Evolutionary conservation across 371 early-diverging fungal genomes (phyloP).

Genomic region (Syncephalastrum contaminatum): DNA sequence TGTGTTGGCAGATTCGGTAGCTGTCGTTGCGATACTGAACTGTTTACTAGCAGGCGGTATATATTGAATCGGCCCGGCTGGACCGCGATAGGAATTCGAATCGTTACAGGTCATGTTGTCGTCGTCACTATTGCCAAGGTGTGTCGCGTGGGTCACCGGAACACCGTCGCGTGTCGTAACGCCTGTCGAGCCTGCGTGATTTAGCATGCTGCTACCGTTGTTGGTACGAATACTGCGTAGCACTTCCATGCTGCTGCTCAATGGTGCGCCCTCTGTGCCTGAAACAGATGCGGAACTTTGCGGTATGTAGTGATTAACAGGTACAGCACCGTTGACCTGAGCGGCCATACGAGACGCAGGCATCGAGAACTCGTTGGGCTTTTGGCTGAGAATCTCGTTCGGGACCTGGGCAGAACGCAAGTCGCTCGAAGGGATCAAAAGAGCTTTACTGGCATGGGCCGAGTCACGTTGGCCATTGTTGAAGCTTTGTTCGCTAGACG

Average conservation of each 20-base stretch:
- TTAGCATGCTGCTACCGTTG: slow-evolving; percentile 18
- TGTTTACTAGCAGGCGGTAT: slow-evolving; percentile 31
- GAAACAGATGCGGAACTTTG: slow-evolving; percentile 9
- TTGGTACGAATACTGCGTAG: slow-evolving; percentile 34
- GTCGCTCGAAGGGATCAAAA: slow-evolving; percentile 7
- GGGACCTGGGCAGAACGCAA: slow-evolving; percentile 30
- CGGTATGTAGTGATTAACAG: slow-evolving; percentile 21
- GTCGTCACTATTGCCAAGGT: slow-evolving; percentile 18
- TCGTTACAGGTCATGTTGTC: slow-evolving; percentile 16
- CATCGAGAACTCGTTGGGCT: slow-evolving; percentile 43
- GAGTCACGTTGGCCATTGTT: slow-evolving; percentile 28
- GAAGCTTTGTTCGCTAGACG: slow-evolving; percentile 5
- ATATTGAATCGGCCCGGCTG: slow-evolving; percentile 33
- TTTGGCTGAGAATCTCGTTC: slow-evolving; percentile 38
- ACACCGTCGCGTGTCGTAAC: slow-evolving; percentile 10
- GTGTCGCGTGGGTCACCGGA: slow-evolving; percentile 24
- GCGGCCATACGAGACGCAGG: slow-evolving; percentile 23
- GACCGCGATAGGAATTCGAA: slow-evolving; percentile 25
- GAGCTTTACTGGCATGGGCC: slow-evolving; percentile 25
- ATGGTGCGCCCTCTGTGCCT: slow-evolving; percentile 19
- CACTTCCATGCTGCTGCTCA: slow-evolving; percentile 42
- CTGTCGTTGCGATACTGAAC: slow-evolving; percentile 31
- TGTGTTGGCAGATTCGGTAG: slow-evolving; percentile 24
- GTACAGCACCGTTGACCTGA: slow-evolving; percentile 12
- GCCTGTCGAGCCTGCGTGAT: slow-evolving; percentile 12